phyloP scores from a whole-genome alignment of 2,329 filamentous ascomycete species.

The Aspergillus pseudonomiae region DNA sequence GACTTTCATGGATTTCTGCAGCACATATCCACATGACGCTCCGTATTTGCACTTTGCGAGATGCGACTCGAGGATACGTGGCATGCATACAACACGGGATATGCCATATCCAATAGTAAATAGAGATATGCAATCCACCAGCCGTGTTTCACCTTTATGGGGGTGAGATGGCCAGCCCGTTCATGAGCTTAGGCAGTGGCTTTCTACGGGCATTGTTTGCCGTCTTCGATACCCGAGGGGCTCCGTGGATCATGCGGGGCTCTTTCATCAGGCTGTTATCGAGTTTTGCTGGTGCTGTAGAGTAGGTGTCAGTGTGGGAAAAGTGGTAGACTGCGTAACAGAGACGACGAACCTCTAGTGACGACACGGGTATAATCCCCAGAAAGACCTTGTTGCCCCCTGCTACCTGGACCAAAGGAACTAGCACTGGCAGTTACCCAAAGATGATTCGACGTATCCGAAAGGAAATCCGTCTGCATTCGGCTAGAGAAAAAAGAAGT shows the following conservation, averaged over 20 bases:
- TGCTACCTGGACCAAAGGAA: conserved; percentile 57
- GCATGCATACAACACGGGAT: conserved; percentile 10
- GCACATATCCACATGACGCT: conserved; percentile 6
- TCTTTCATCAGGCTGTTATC: conserved; percentile 90
- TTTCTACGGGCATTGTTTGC: conserved; percentile 46
- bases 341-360: conserved; percentile 48
- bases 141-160: conserved; percentile 22
- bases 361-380: conserved; percentile 57
- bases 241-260: conserved; percentile 83
- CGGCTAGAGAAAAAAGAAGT: conserved; percentile 58
- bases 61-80: conserved; percentile 15
- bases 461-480: conserved; percentile 58
- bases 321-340: not conserved
- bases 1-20: not conserved
- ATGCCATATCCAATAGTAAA: conserved; percentile 15
- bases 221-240: conserved; percentile 63
- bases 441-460: conserved; percentile 64
- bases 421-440: conserved; percentile 65
- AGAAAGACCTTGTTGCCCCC: conserved; percentile 45
- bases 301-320: conserved; percentile 40
- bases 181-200: conserved; percentile 48
- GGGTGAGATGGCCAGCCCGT: conserved; percentile 42
- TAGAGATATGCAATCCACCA: conserved; percentile 23
- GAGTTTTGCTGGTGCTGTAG: conserved; percentile 76
- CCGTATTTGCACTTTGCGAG: not conserved